phyloP scores from a whole-genome alignment of 2,329 filamentous ascomycete genomes.

The Trichoderma cornu-damae region DNA sequence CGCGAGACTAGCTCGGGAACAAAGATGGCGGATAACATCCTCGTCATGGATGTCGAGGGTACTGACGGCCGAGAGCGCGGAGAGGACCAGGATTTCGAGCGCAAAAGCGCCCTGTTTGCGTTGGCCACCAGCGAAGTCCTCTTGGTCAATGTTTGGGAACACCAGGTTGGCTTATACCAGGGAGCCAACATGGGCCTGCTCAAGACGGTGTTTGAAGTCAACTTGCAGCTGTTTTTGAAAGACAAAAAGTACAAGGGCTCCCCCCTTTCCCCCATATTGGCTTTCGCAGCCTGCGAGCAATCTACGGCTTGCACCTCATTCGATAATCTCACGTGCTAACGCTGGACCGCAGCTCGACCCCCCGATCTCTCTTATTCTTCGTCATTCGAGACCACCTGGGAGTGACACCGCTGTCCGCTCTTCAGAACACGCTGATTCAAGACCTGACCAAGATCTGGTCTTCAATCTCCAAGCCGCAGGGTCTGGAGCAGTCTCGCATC shows the following conservation, averaged over 20 bases:
- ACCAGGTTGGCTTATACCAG: constrained; percentile 96
- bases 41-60: constrained; percentile 99
- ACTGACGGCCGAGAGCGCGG: constrained; percentile 94
- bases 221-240: constrained; percentile 93
- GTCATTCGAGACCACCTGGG: constrained; percentile 97
- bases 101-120: constrained; percentile 95
- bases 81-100: constrained; percentile 97
- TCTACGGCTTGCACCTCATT: neutral
- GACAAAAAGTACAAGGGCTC: constrained; percentile 72
- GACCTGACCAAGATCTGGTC: constrained; percentile 91
- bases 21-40: constrained; percentile 91
- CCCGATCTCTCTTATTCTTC: constrained; percentile 92
- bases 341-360: constrained; percentile 61
- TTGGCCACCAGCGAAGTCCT: constrained; percentile 96
- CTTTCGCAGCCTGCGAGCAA: neutral
- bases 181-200: constrained; percentile 97
- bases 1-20: constrained; percentile 45
- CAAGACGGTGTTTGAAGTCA: constrained; percentile 99
- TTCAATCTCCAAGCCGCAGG: constrained; percentile 83
- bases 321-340: constrained; percentile 6
- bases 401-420: constrained; percentile 81
- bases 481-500: constrained; percentile 81
- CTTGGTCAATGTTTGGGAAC: constrained; percentile 99
- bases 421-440: constrained; percentile 83
- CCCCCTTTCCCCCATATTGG: constrained; percentile 20